Base-by-base conservation (phyloP, 805 yeast species). In the Nakazawaea pomicola region DNA sequence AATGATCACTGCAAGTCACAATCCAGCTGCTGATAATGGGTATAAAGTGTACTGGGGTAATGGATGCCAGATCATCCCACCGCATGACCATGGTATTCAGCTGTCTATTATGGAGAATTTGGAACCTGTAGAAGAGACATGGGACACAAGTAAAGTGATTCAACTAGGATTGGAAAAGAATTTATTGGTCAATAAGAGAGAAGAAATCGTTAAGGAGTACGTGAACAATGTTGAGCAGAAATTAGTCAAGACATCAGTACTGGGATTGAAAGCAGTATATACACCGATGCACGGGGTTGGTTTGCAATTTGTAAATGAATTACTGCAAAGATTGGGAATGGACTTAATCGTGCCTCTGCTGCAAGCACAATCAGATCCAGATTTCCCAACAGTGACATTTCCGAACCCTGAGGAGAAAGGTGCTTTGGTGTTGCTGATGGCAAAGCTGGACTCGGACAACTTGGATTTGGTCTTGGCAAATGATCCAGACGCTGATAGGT, bases 261-360 rank as follows among this genome's bases (percentile, higher is more conserved):
- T 61, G 2, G 35, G 15, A 44, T 63, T 72, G 43, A 56, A 69
- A 54, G 79, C 83, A 43, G 85, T 89, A 1, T 91, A 91, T 55
- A 91, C 98, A 0, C 95, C 98, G 17, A 80, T 91, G 82, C 98
- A 91, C 58, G 99, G 99, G 8, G 95, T 91, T 6, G 99, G 99
- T 0, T 63, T 68, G 19, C 80, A 78, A 33, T 73, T 79, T 19
- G 79, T 83, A 30, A 53, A 56, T 4, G 55, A 64, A 32, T 63
- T 77, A 0, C 54, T 72, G 24, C 46, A 56, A 7, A 49, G 63
- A 9, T 54, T 75, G 16, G 71, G 65, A 1, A 55, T 64, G 3
- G 54, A 52, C 12, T 44, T 69, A 36, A 49, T 58, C 2, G 55
- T 63, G n/a, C 95, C 86, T 1, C 48, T 57, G 1, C 76, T 77